Evolutionary conservation across 2,329 filamentous ascomycete species (phyloP), one percentile per base, ranked within the genome.

Genomic region (Fusarium fracticaudum): DNA sequence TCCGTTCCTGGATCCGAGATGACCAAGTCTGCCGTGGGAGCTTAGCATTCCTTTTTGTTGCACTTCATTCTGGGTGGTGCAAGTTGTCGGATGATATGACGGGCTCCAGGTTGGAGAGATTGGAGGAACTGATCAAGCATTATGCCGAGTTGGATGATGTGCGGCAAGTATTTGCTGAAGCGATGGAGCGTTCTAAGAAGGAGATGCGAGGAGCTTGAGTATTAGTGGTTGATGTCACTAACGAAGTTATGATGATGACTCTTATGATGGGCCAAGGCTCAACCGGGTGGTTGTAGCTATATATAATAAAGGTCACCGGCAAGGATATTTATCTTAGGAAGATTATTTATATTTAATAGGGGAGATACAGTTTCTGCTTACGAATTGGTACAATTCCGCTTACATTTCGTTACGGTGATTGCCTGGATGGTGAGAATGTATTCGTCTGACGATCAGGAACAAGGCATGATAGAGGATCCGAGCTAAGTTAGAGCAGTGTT

Each of bases 61-160:
- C 68, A 20, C 67, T 71, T 53, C 43, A 71, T 40, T 71, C 61
- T 26, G 48, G 67, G 38, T 71, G 68, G 67, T 71, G 67, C 40
- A 60, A 67, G 20, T 50, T 71, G 22, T 66, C 60, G 6, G 48
- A 57, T 31, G 67, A 71, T 17, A 53, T 70, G 38, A 35, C 41
- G 18, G 60, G 51, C 31, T 50, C 67, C 5, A 70, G 67, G 35
- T 35, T 48, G 29, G 67, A 71, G 29, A 70, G 67, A 24, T 17
- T 70, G 37, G 67, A 60, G 38, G 53, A 54, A 22, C 47, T 70
- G 33, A 60, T 70, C 11, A 70, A 70, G 38, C 41, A 70, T 55
- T 70, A 70, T 40, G 67, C 67, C 24, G 67, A 70, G n/a, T 37
- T 71, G 33, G 67, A 70, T 41, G 67, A 70, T 54, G 67, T 70